Percentiles rank a stretch among this genome's conserved stretches.
Evolutionary conservation across 306 rosid genomes (phyloP).

Genomic region (Malus sieversii): DNA sequence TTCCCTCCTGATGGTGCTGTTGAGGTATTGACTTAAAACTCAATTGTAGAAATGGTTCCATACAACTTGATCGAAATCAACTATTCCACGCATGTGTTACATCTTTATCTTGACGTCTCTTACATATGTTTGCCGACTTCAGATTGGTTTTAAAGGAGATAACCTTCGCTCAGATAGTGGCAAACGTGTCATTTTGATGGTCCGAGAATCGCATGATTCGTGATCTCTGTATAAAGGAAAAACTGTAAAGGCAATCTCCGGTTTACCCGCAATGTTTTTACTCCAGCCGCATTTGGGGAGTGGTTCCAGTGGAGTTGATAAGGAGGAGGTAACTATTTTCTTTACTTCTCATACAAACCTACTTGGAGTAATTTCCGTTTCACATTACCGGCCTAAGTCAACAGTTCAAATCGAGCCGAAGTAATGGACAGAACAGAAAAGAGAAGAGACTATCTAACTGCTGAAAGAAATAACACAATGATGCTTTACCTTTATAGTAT

Average conservation of each 20-base stretch:
- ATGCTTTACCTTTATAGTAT: not conserved
- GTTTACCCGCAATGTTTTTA: constrained; percentile 14
- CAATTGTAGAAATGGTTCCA: not conserved
- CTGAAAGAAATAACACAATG: constrained; percentile 2
- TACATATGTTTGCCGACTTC: constrained; percentile 6
- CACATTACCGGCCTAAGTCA: constrained; percentile 34
- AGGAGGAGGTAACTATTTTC: constrained; percentile 14
- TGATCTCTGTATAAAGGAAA: constrained; percentile 18
- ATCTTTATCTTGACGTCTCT: not conserved
- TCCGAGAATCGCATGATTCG: constrained; percentile 60
- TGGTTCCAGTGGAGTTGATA: constrained; percentile 8
- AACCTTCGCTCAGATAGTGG: constrained; percentile 77
- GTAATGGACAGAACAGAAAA: constrained; percentile 26
- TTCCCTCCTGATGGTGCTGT: constrained; percentile 66
- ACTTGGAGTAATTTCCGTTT: constrained; percentile 27
- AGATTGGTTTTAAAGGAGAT: constrained; percentile 80
- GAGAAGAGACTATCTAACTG: constrained; percentile 9
- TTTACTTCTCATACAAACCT: constrained; percentile 22
- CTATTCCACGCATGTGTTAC: not conserved
- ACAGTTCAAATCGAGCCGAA: constrained; percentile 29
- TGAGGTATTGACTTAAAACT: constrained; percentile 43
- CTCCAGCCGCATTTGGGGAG: constrained; percentile 11
- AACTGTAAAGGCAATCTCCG: constrained; percentile 8
- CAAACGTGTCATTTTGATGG: constrained; percentile 79
- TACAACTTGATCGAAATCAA: not conserved